Evolutionary conservation across 225 moss, liverwort and hornwort genomes (phyloP), one percentile per base, ranked within the genome.

Genomic region (Marchantia polymorpha): DNA sequence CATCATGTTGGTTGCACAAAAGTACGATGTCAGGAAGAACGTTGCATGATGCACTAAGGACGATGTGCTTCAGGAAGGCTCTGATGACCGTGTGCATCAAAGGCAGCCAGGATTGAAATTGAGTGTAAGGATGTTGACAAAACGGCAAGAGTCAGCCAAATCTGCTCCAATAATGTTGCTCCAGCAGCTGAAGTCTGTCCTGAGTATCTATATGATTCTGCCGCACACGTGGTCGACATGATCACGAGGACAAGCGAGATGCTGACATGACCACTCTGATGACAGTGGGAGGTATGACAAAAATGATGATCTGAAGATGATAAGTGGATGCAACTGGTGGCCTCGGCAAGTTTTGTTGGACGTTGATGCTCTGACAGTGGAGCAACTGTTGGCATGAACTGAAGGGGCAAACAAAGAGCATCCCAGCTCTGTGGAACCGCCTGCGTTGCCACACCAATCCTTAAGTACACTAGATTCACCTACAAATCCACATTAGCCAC

Each of bases 361-460:
- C 82, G 82, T 85, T 94, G 91, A 88, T 91, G 89, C 89, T 89
- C 92, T 93, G 90, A 90, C 84, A 90, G 84, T 84, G 88, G 84
- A 89, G 92, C 86, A 91, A 93, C 83, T 93, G 90, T 92, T 94
- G 94, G 91, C 94, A 94, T 86, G 89, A 90, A 86, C 91, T 86
- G 91, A 86, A 92, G 86, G 89, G 82, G 89, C 84, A 92, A 91
- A 89, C 92, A 92, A 91, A 91, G 89, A 86, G 88, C 93, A 81
- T 84, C 89, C 90, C 91, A 87, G 93, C 92, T 95, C 91, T 93
- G 89, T 93, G 86, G 89, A 91, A 88, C 91, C 89, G 91, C 95
- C 99, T 99, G 99, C 99, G 93, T 86, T 92, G 91, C 91, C 93
- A 99, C 92, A 95, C 90, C 95, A 90, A 92, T 92, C 89, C 92